Conservation (phyloP, 352 stramenopile species). For the Globisporangium perplexum region DNA sequence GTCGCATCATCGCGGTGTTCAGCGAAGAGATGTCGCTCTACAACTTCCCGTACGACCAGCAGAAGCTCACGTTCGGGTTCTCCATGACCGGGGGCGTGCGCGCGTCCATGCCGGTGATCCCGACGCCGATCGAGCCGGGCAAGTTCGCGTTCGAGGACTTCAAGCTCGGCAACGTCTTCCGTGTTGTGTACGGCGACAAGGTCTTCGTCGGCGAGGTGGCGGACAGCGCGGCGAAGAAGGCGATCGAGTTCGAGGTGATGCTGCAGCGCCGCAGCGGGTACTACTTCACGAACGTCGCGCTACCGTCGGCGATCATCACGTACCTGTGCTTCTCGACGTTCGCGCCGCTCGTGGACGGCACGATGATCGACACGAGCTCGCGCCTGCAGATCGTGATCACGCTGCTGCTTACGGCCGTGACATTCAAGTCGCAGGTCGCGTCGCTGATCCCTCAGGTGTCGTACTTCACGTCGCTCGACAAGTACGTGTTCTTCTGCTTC, state of each 20-base stretch:
- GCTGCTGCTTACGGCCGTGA: conserved; percentile 37
- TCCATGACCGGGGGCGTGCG: conserved; percentile 13
- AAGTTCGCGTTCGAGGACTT: conserved; percentile 26
- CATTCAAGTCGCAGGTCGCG: conserved; percentile 30
- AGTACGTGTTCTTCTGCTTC: conserved; percentile 34
- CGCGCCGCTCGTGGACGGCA: conserved; percentile 7
- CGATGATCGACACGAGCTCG: conserved; percentile 19
- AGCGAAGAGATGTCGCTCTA: conserved; percentile 33
- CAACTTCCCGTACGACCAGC: conserved; percentile 33
- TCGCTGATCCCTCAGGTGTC: conserved; percentile 25
- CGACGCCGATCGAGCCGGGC: conserved; percentile 10
- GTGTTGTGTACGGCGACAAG: conserved; percentile 26
- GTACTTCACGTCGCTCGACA: conserved; percentile 37
- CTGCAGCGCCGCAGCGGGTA: conserved; percentile 25
- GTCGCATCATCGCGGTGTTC: conserved; percentile 20
- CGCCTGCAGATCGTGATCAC: conserved; percentile 30
- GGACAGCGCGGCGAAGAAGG: conserved; percentile 13
- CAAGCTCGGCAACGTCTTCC: conserved; percentile 25
- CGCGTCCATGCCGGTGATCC: conserved; percentile 8
- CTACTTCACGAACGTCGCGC: conserved; percentile 30
- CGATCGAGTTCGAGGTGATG: conserved; percentile 30
- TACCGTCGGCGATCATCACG: conserved; percentile 30
- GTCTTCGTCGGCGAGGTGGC: conserved; percentile 23
- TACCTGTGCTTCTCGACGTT: conserved; percentile 36
- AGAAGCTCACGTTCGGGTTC: conserved; percentile 32